These are phyloP conservation scores for Fragilaria crotonensis DNA, from an alignment of 108 stramenopile genomes.

Conservation along the genomic window DNA sequence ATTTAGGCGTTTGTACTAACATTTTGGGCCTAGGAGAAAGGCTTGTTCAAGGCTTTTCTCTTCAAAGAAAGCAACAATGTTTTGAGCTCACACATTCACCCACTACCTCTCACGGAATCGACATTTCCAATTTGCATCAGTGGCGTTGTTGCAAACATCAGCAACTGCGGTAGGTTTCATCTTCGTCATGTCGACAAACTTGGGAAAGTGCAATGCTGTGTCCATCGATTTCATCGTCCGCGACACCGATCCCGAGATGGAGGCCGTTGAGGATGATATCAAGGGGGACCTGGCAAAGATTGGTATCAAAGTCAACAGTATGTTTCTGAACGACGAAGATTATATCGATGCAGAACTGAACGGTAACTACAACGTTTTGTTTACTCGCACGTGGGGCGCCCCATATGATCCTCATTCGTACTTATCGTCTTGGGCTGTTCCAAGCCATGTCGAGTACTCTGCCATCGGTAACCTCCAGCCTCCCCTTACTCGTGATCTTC, in stretches of 20 bases:
- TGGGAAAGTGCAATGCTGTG: conserved; percentile 10
- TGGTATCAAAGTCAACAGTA: conserved; percentile 36
- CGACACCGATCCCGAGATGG: conserved; percentile 45
- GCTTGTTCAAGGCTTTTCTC: too few species aligned
- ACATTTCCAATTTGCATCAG: too few species aligned
- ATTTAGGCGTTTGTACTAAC: too few species aligned
- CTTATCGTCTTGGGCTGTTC: conserved; percentile 35
- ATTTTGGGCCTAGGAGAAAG: too few species aligned
- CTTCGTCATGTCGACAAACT: conserved; percentile 1
- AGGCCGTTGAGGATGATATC: conserved; percentile 55
- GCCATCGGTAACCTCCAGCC: conserved; percentile 27
- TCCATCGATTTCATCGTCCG: conserved; percentile 30
- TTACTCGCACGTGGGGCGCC: conserved; percentile 54
- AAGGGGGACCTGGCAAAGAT: conserved; percentile 27
- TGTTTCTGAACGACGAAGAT: conserved; percentile 20
- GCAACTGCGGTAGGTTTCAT: too few species aligned
- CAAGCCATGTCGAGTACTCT: conserved; percentile 43
- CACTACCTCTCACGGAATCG: too few species aligned
- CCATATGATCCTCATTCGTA: conserved; percentile 64
- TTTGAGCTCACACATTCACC: too few species aligned
- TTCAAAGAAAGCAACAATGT: too few species aligned
- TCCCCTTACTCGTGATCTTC: conserved; percentile 32
- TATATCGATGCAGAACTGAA: conserved; percentile 29
- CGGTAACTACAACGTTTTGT: conserved; percentile 45
- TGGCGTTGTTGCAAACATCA: too few species aligned